Percentiles rank a stretch among this genome's conserved stretches.
Evolutionary conservation across 2,329 filamentous ascomycete genomes (phyloP).

Genomic region (Hypoxylon sp.): DNA sequence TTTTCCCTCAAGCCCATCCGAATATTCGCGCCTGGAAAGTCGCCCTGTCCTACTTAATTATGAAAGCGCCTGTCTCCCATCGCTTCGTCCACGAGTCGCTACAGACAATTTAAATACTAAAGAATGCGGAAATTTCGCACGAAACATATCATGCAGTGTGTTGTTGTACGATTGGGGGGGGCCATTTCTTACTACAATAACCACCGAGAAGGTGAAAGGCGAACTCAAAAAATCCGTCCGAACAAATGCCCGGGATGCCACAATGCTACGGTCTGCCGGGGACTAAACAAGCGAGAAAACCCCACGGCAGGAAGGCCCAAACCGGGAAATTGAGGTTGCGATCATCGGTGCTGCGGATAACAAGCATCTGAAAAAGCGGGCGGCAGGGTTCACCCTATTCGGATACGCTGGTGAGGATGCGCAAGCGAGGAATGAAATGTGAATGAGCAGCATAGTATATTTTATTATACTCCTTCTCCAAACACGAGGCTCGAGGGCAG

Average conservation of each 20-base stretch:
- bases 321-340: slow-evolving; percentile 14
- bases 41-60: not conserved
- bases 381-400: slow-evolving; percentile 6
- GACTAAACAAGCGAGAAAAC: slow-evolving; percentile 7
- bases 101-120: not conserved
- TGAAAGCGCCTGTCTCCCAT: not conserved
- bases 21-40: not conserved
- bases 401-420: not conserved
- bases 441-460: not conserved
- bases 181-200: not conserved
- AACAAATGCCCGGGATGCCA: slow-evolving; percentile 4
- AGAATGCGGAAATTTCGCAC: not conserved
- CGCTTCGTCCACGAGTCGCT: not conserved
- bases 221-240: slow-evolving; percentile 4
- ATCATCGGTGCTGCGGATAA: slow-evolving; percentile 20
- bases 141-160: not conserved
- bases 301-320: slow-evolving; percentile 3
- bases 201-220: not conserved
- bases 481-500: not conserved
- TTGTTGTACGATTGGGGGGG: not conserved
- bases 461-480: not conserved
- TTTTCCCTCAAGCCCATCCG: not conserved
- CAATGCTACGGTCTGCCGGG: slow-evolving; percentile 9
- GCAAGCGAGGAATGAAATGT: not conserved
- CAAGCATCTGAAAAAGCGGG: slow-evolving; percentile 3